Conservation (phyloP, 192 early-diverging fungal genomes). For the Coemansia sp. region DNA sequence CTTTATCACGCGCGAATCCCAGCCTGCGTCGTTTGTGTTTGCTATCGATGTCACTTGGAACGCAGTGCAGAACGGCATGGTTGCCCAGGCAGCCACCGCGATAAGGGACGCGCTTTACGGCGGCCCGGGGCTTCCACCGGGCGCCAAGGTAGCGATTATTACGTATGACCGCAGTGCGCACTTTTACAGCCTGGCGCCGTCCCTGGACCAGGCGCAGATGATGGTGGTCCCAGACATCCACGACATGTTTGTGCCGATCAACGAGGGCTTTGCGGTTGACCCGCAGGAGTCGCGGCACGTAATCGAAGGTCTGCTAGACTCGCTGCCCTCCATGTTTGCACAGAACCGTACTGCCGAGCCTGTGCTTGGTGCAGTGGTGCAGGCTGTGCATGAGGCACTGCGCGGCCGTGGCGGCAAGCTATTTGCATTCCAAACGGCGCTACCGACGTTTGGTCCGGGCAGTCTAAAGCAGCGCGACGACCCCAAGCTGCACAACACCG, state of each 20-base stretch:
- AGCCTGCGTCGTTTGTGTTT: constrained; percentile 79
- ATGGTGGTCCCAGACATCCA: constrained; percentile 89
- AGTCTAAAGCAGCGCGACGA: constrained; percentile 85
- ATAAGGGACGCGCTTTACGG: constrained; percentile 72
- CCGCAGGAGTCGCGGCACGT: constrained; percentile 74
- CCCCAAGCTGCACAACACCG: constrained; percentile 82
- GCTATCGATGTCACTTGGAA: constrained; percentile 93
- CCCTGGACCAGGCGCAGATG: constrained; percentile 89
- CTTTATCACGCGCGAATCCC: constrained; percentile 61
- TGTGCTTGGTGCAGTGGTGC: constrained; percentile 77
- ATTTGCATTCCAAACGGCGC: constrained; percentile 80
- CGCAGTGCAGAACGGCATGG: constrained; percentile 81
- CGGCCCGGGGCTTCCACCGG: constrained; percentile 52
- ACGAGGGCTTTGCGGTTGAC: constrained; percentile 88
- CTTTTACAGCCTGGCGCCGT: constrained; percentile 89
- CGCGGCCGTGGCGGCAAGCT: constrained; percentile 82
- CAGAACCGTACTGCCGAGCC: constrained; percentile 71
- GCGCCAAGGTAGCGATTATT: constrained; percentile 77
- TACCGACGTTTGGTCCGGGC: constrained; percentile 89
- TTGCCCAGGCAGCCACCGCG: constrained; percentile 61
- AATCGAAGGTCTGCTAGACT: constrained; percentile 79
- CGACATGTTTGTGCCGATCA: constrained; percentile 93
- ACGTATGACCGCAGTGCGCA: constrained; percentile 90
- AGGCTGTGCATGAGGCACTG: constrained; percentile 74
- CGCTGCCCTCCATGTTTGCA: constrained; percentile 80